phyloP scores from a whole-genome alignment of 371 early-diverging fungal genomes.

The Lichtheimia ramosa region DNA sequence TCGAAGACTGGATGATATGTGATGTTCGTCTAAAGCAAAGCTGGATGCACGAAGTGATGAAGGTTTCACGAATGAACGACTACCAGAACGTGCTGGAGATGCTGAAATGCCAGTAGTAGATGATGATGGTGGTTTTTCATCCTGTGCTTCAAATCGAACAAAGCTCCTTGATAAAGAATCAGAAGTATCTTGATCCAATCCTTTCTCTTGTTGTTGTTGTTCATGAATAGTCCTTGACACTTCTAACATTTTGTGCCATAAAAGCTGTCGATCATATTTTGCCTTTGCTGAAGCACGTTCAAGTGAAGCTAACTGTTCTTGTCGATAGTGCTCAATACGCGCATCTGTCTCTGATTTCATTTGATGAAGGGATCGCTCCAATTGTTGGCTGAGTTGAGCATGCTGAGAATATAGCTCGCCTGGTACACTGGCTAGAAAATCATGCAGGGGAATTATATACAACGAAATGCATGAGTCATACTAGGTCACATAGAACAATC shows the following conservation, averaged over 20 bases:
- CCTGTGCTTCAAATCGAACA: conserved; percentile 6
- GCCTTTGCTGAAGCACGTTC: conserved; percentile 19
- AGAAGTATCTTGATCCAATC: neutral
- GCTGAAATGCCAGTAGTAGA: neutral
- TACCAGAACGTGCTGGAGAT: no score
- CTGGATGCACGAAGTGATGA: conserved; percentile 17
- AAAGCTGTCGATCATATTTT: conserved; percentile 20
- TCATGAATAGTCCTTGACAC: conserved; percentile 20
- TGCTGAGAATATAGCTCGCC: conserved; percentile 25
- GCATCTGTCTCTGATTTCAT: conserved; percentile 24
- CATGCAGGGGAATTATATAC: no score
- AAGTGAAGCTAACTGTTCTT: conserved; percentile 23
- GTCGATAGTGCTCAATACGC: conserved; percentile 23
- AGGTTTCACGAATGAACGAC: neutral
- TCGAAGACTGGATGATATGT: conserved; percentile 16
- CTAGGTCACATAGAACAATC: neutral
- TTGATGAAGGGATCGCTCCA: conserved; percentile 19
- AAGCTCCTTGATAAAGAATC: conserved; percentile 1
- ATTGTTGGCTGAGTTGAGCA: conserved; percentile 15
- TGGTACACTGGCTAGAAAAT: conserved; percentile 2
- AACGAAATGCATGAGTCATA: no score
- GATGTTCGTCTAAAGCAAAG: conserved; percentile 31
- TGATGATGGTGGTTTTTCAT: neutral
- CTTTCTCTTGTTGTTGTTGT: conserved; percentile 4
- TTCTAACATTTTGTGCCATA: conserved; percentile 36